Evolutionary conservation across 371 early-diverging fungal species (phyloP), one percentile per base, ranked within the genome.

Genomic region (Mortierella sp.): DNA sequence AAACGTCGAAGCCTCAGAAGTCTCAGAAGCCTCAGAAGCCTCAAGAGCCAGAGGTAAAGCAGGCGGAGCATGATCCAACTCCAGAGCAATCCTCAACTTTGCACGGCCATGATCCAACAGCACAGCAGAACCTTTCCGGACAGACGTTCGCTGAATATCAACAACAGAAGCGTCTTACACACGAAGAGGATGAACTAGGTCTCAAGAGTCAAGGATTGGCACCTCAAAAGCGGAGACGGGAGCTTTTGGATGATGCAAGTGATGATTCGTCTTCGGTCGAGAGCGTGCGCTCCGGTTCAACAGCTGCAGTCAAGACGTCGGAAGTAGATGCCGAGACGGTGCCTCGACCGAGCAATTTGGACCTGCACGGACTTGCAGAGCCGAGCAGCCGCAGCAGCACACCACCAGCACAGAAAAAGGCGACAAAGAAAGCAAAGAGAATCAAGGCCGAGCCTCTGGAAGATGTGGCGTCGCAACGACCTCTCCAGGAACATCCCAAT

Each of bases 31-130:
- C 34, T 34, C 34, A 34, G 34, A 4, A 34, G 10, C 7, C 10
- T 10, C 34, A 4, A 4, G 34, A 34, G 34, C 34, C 34, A 10
- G 34, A 34, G 10, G 34, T 34, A 10, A 34, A 34, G 34, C 4
- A 7, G 7, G 10, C 10, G 34, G 34, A 34, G 10, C 7, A 34
- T 7, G 34, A 34, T 10, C n/a, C 34, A 4, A 34, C 64, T 1
- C 47, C 68, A 68, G 74, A 73, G 41, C 74, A 73, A 52, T 73
- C 74, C 6, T 61, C 61, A 2, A 64, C 61, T 9, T 42, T 61
- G 1, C 60, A 54, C 9, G 47, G 50, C 23, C 71, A 47, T 6
- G 48, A 60, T 9, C 18, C 58, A 3, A 38, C 38, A 2, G 24
- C 26, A 2, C 9, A 12, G 14, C 14, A 14, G 7, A 27, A 7